Base-by-base conservation (phyloP, 371 early-diverging fungal genomes). In the Catenaria anguillulae region DNA sequence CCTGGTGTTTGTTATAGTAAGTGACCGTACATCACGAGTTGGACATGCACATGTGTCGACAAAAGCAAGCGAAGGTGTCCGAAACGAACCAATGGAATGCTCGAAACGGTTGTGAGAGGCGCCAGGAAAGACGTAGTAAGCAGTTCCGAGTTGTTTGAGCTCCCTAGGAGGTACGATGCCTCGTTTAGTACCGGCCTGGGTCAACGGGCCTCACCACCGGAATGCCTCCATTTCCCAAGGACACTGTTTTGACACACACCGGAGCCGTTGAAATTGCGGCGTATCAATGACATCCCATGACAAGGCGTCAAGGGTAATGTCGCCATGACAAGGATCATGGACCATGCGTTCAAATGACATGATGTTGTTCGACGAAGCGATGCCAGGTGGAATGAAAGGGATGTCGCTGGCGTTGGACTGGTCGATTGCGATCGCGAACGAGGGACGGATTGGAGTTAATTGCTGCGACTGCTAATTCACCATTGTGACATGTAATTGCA, bases 81-180 rank as follows among this genome's bases (percentile, higher is more conserved):
- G 4, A 1, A 33, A 31, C 15, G 70, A 78, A 75, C 93, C 94
- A 63, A 93, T 79, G 55, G 85, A 87, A 67, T 89, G 89, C 63
- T 91, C 92, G 61, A 91, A 91, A 21, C 92, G 78, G 67, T 88
- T 91, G 74, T 97, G 94, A 33, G 85, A 84, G 0, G 84, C 96
- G 52, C 93, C 93, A 0, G 96, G 94, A 68, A 90, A 96, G 2
- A 97, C 93, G 66, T 80, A 89, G 69, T 95, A 93, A 3, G 87
- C 79, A 37, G 36, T 36, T 17, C 80, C 65, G 48, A 80, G 66
- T 34, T 73, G 70, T 34, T 62, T 55, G 19, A 50, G 34, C 26
- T 33, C 35, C 1, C 61, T 35, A 33, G 40, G 37, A 33, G 15
- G 23, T 60, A 12, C n/a, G n/a, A n/a, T n/a, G n/a, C n/a, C n/a